Base-by-base conservation (phyloP, 73 alveolate species). In the Loxodes magnus region DNA sequence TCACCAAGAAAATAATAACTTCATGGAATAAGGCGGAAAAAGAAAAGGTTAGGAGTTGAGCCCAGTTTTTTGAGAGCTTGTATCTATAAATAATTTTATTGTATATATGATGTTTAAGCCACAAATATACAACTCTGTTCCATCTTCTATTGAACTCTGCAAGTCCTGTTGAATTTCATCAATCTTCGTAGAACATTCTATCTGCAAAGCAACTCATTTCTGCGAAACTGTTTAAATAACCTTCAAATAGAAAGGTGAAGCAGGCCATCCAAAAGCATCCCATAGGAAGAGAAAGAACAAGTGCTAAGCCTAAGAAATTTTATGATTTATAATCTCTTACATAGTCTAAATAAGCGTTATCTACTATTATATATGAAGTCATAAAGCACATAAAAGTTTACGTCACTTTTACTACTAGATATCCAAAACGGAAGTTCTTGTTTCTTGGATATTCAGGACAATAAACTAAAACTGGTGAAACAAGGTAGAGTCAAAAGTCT, bases 71-170 rank as follows among this genome's bases (percentile, higher is more conserved):
- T n/a, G 43, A n/a, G 14, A 33, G 2, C 10, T 16, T 16, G 20
- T 16, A 33, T 16, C 43, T 33, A 1, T 33, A 12, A n/a, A n/a
- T 33, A 16, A 16, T 16, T 33, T 33, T 16, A 0, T n/a, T 12
- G 14, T 72, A 72, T 2, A 72, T 56, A 43, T 72, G 87, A 23
- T 76, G 52, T 4, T 54, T 22, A 30, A 72, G 43, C 59, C 43
- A 72, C 35, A 55, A 56, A 38, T 72, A 79, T 20, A 72, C 65
- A 4, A 79, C 79, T 36, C 54, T 46, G 34, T 72, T 72, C 87
- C 87, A 72, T 33, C 51, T 64, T 46, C 87, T 72, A 74, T 74
- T 64, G 70, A 51, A 72, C 38, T 72, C 87, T 7, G 68, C 62
- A 17, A 72, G 52, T 10, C 64, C 53, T 5, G 60, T 54, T 1